Evolutionary conservation across 306 rosid genomes (phyloP).

Genomic region (Nissolia schottii): DNA sequence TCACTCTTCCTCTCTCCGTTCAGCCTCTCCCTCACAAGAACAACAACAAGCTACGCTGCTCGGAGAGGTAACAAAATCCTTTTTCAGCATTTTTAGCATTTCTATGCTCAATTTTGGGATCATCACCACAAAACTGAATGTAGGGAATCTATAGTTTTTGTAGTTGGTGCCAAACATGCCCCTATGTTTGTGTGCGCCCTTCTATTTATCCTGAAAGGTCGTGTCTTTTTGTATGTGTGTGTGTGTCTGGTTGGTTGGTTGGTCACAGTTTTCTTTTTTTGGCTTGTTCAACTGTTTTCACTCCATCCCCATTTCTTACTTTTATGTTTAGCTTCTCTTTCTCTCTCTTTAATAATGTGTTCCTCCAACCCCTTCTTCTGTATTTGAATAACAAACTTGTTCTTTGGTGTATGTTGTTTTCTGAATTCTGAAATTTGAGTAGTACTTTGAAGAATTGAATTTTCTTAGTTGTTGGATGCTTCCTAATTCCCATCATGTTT

Average conservation of each 20-base stretch:
- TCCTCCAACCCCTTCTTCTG: neutral
- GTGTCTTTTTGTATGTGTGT: neutral
- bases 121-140: neutral
- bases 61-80: too few relatives aligned
- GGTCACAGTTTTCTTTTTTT: neutral
- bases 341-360: neutral
- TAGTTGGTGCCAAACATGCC: neutral
- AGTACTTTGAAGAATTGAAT: neutral
- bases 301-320: neutral
- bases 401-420: neutral
- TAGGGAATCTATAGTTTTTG: neutral
- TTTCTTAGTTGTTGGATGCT: neutral
- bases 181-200: neutral
- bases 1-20: neutral
- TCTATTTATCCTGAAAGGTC: neutral
- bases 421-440: conserved; percentile 3
- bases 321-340: neutral
- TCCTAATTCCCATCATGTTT: too few relatives aligned
- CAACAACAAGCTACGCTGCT: neutral
- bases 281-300: neutral
- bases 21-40: neutral
- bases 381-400: neutral
- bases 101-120: conserved; percentile 16
- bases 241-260: neutral
- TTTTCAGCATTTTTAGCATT: neutral